A percentile compares a stretch with the other conserved stretches of the same genome.
phyloP scores from a whole-genome alignment of 2,329 filamentous ascomycete species.

The Stromatinia cepivora region DNA sequence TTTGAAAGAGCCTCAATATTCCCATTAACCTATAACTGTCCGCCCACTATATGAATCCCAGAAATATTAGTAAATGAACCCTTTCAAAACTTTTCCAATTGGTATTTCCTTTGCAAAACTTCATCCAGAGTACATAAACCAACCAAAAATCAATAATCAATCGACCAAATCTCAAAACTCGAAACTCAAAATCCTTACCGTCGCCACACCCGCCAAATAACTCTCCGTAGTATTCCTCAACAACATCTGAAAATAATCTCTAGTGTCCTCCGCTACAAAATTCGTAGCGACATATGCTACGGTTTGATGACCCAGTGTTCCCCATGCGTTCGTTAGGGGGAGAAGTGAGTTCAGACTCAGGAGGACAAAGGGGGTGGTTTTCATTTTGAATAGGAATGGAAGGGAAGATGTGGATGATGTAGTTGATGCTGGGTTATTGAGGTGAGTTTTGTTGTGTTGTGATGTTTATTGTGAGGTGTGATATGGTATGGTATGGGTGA shows the following conservation, averaged over 20 bases:
- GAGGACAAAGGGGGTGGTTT: neutral
- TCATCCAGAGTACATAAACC: neutral
- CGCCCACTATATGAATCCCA: conserved; percentile 51
- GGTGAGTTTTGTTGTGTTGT: neutral
- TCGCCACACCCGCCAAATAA: conserved; percentile 63
- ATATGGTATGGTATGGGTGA: neutral
- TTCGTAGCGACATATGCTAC: conserved; percentile 63
- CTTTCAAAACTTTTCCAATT: neutral
- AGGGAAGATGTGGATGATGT: neutral
- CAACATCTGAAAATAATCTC: conserved; percentile 57
- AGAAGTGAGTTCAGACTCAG: conserved; percentile 19
- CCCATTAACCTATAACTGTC: conserved; percentile 46
- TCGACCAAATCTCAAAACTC: neutral
- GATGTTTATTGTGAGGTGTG: neutral
- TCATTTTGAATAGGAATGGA: neutral
- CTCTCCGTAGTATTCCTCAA: conserved; percentile 55
- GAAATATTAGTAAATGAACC: neutral
- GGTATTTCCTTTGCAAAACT: neutral
- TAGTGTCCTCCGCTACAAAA: conserved; percentile 58
- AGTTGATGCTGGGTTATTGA: neutral
- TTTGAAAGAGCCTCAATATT: neutral
- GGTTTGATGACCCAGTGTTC: conserved; percentile 62
- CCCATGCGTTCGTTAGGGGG: conserved; percentile 32
- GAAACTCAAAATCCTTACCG: conserved; percentile 33
- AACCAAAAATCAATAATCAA: no score